Base-by-base conservation (phyloP, 2,329 filamentous ascomycete genomes). In the Pseudogymnoascus sp. region DNA sequence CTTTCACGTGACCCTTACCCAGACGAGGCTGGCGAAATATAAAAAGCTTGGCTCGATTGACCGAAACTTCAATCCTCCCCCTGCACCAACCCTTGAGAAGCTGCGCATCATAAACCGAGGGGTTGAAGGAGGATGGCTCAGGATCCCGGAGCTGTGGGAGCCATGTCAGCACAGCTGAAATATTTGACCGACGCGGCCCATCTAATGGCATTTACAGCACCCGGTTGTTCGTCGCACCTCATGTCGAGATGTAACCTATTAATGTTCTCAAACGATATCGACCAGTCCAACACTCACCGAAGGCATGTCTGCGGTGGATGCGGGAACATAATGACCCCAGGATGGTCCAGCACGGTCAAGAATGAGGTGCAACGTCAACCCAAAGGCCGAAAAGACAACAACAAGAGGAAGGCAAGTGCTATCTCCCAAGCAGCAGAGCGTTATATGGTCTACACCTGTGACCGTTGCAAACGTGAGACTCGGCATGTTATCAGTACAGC, bases 251-350 rank as follows among this genome's bases (percentile, higher is more conserved):
- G 79, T 60, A 76, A 77, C 63, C 71, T 74, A 8, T 68, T 85
- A 12, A 74, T 82, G 66, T 74, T 76, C 48, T 72, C 77, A 57
- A 73, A 79, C 63, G 74, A 75, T 41, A 63, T 80, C 5, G 65
- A 72, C 6, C 69, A 72, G 57, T 71, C 77, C 8, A 78, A 82
- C 15, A 66, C 74, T n/a, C 77, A 82, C 63, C 74, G 75, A 57
- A 78, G 83, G 63, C 79, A 78, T 60, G 73, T 77, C 21, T 88
- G 85, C 70, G 76, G 74, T 56, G 77, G 77, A 58, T 88, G 85
- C 66, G 84, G 85, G 13, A 77, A 79, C 62, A 82, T 86, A 37
- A 77, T 84, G 72, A 73, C 84, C 3, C 73, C 76, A 1, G 82
- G 82, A 13, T 65, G 64, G 65, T 61, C 63, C 37, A 63, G 63